These are phyloP conservation scores for Mortierella claussenii DNA, from an alignment of 192 early-diverging fungal genomes.

Conservation along the genomic window DNA sequence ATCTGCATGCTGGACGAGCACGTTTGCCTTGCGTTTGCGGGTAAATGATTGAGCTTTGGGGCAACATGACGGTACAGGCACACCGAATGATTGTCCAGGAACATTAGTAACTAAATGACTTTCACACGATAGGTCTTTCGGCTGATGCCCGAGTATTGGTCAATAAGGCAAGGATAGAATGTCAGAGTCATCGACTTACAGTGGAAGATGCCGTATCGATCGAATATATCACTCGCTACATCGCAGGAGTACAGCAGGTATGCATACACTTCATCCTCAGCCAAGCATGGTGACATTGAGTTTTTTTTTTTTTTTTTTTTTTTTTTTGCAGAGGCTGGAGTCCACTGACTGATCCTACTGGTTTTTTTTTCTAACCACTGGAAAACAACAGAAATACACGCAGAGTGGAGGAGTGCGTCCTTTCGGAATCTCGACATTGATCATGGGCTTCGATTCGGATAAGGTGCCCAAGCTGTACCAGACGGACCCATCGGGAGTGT, in stretches of 20 bases:
- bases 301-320: neutral
- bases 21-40: slow-evolving; percentile 95
- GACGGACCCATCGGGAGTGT: slow-evolving; percentile 99
- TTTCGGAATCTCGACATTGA: slow-evolving; percentile 97
- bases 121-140: slow-evolving; percentile 89
- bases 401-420: slow-evolving; percentile 98
- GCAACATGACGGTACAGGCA: too few species aligned
- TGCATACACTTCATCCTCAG: too few species aligned
- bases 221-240: slow-evolving; percentile 97
- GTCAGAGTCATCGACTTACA: slow-evolving; percentile 96
- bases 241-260: slow-evolving; percentile 97
- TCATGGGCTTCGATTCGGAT: slow-evolving; percentile 94
- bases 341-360: too few species aligned
- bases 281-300: too few species aligned
- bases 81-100: too few species aligned
- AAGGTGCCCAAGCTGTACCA: slow-evolving; percentile 93
- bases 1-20: slow-evolving; percentile 97
- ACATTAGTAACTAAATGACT: too few species aligned
- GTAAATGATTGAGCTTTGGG: too few species aligned
- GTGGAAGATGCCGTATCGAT: slow-evolving; percentile 97
- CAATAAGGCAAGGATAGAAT: slow-evolving; percentile 97
- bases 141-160: slow-evolving; percentile 97
- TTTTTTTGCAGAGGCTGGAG: too few species aligned
- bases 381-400: slow-evolving; percentile 85
- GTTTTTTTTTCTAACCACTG: too few species aligned